phyloP scores from a whole-genome alignment of 2,329 filamentous ascomycete genomes.

The Aspergillus eucalypticola region DNA sequence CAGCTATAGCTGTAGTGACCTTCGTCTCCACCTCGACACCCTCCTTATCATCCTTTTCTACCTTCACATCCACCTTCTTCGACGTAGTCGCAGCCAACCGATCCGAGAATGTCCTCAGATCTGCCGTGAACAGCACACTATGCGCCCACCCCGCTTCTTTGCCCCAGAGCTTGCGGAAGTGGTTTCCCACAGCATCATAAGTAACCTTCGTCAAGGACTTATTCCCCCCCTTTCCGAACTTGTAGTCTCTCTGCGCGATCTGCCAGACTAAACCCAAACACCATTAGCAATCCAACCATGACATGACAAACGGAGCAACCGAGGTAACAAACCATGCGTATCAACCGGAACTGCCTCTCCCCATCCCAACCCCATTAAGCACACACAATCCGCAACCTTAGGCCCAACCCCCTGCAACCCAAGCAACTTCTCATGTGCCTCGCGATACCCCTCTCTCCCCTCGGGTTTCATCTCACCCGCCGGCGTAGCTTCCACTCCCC shows the following conservation, averaged over 20 bases:
- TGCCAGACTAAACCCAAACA: conserved; percentile 70
- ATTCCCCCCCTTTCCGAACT: conserved; percentile 77
- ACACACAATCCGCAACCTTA: conserved; percentile 96
- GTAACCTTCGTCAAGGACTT: conserved; percentile 85
- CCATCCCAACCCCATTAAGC: conserved; percentile 94
- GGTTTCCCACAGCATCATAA: conserved; percentile 86
- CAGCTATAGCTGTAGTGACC: conserved; percentile 24
- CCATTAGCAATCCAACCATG: neutral
- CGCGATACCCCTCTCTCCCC: conserved; percentile 67
- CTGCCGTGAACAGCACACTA: conserved; percentile 92
- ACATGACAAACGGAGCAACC: conserved; percentile 7
- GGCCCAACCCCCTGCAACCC: conserved; percentile 85
- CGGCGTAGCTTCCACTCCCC: conserved; percentile 48
- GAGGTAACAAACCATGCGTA: conserved; percentile 65
- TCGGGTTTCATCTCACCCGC: conserved; percentile 53
- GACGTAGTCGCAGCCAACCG: conserved; percentile 46
- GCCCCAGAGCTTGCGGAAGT: conserved; percentile 88
- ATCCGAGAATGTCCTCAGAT: conserved; percentile 81
- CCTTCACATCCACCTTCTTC: conserved; percentile 37
- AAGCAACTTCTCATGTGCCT: conserved; percentile 78
- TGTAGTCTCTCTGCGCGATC: conserved; percentile 94
- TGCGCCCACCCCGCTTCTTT: conserved; percentile 96
- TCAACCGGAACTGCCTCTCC: conserved; percentile 93
- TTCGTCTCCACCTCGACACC: conserved; percentile 24
- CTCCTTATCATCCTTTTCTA: conserved; percentile 23